A percentile compares a stretch with the other conserved stretches of the same genome.
phyloP scores from a whole-genome alignment of 305 asterid genomes.

The Rubia balearica region DNA sequence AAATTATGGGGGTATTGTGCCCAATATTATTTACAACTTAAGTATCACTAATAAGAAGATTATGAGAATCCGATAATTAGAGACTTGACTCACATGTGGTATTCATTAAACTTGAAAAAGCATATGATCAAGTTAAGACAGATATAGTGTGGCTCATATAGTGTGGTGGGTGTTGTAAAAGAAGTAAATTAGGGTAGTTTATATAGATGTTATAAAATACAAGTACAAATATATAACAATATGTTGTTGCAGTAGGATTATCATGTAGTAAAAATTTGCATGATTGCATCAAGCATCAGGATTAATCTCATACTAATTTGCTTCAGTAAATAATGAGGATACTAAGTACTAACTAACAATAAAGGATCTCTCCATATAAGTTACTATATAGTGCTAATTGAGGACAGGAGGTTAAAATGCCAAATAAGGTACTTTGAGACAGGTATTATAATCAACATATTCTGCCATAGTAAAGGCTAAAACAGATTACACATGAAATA shows the following conservation, averaged over 20 bases:
- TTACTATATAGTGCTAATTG: neutral
- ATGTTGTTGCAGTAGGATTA: neutral
- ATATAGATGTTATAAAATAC: neutral
- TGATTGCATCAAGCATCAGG: neutral
- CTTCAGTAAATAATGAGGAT: neutral
- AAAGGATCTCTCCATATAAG: neutral
- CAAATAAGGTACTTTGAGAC: neutral
- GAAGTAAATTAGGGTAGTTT: neutral
- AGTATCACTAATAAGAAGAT: slow-evolving; percentile 1
- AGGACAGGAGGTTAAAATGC: neutral
- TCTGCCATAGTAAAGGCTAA: neutral
- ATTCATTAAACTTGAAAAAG: too few relatives aligned
- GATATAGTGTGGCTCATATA: neutral
- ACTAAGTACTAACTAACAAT: neutral
- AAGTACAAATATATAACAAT: neutral
- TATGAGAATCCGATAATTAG: neutral
- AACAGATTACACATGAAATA: neutral
- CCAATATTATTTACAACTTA: neutral
- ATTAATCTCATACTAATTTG: neutral
- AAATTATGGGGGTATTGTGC: neutral
- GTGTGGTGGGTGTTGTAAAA: neutral
- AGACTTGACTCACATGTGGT: neutral
- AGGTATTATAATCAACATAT: neutral
- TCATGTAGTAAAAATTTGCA: neutral
- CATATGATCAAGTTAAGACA: neutral